These are phyloP conservation scores for Ogataea populi-albae DNA, from an alignment of 805 yeast genomes.

Conservation along the genomic window DNA sequence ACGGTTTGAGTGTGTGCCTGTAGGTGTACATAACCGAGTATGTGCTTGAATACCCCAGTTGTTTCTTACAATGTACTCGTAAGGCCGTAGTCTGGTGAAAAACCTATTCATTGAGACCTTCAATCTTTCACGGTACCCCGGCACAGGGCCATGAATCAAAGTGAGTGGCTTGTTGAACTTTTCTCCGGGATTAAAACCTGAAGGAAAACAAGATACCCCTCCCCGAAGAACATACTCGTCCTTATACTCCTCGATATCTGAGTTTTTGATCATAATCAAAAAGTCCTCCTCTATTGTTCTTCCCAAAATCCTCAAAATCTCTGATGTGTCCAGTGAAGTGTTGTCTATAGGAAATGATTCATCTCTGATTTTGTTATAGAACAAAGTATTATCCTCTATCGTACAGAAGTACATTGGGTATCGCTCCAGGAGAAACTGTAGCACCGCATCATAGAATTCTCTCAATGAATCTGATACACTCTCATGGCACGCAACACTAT, in stretches of 20 bases:
- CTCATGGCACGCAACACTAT: constrained; percentile 34
- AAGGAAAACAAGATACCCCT: constrained; percentile 61
- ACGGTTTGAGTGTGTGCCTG: constrained; percentile 40
- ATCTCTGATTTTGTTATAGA: constrained; percentile 41
- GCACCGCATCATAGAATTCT: constrained; percentile 44
- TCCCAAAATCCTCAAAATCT: constrained; percentile 18
- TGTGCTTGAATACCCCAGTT: constrained; percentile 74
- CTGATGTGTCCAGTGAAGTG: constrained; percentile 8
- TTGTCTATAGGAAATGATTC: constrained; percentile 36
- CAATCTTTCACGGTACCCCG: constrained; percentile 56
- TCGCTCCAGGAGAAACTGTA: constrained; percentile 39
- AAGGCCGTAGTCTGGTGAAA: constrained; percentile 52
- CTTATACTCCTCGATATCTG: constrained; percentile 34
- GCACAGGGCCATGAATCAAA: constrained; percentile 68
- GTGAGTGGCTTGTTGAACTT: constrained; percentile 55
- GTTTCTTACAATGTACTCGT: constrained; percentile 56
- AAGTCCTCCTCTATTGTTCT: constrained; percentile 60
- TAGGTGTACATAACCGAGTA: constrained; percentile 44
- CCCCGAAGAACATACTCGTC: constrained; percentile 61
- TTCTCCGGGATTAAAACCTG: constrained; percentile 65
- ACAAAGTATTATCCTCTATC: constrained; percentile 17
- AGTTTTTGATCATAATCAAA: constrained; percentile 45
- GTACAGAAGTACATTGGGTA: constrained; percentile 52
- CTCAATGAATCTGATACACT: constrained; percentile 37
- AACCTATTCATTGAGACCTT: constrained; percentile 64